Percentiles rank a stretch among this genome's conserved stretches.
Evolutionary conservation across 2,329 filamentous ascomycete species (phyloP).

Genomic region (Pseudocercospora crystallina): DNA sequence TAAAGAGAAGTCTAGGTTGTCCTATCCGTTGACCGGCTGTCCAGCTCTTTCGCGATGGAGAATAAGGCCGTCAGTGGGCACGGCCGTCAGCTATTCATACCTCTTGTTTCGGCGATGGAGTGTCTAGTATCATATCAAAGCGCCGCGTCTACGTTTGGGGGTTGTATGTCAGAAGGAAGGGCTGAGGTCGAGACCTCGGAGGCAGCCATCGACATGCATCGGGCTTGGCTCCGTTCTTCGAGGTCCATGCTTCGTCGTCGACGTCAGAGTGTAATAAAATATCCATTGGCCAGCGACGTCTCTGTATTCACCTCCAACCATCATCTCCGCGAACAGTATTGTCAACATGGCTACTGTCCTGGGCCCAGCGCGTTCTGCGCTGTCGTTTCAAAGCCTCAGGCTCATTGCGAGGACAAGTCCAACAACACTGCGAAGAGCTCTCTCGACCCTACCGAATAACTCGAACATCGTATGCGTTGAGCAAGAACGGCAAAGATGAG

Average conservation of each 20-base stretch:
- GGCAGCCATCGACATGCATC: too few relatives aligned
- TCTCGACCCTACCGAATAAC: slow-evolving; percentile 47
- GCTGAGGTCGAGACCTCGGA: too few relatives aligned
- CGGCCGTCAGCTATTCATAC: too few relatives aligned
- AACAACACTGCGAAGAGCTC: slow-evolving; percentile 23
- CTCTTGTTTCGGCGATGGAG: too few relatives aligned
- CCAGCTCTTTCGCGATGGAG: too few relatives aligned
- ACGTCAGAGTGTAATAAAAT: slow-evolving; percentile 5
- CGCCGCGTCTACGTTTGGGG: too few relatives aligned
- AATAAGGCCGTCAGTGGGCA: too few relatives aligned
- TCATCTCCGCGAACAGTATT: neutral
- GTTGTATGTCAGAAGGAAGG: too few relatives aligned
- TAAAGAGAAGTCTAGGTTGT: too few relatives aligned
- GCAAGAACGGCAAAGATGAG: neutral
- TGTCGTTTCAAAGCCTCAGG: slow-evolving; percentile 3
- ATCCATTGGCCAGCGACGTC: neutral
- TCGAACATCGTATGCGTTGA: slow-evolving; percentile 40
- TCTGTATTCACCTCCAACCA: neutral
- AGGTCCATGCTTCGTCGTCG: neutral
- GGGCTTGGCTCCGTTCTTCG: too few relatives aligned
- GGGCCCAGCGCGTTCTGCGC: neutral
- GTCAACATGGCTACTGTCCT: neutral
- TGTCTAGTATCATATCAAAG: too few relatives aligned
- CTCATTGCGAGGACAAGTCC: slow-evolving; percentile 23
- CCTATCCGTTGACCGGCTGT: too few relatives aligned